Percentiles rank a stretch among this genome's conserved stretches.
Evolutionary conservation across 345 rosid species (phyloP).

Genomic region (Leavenworthia alabamica): DNA sequence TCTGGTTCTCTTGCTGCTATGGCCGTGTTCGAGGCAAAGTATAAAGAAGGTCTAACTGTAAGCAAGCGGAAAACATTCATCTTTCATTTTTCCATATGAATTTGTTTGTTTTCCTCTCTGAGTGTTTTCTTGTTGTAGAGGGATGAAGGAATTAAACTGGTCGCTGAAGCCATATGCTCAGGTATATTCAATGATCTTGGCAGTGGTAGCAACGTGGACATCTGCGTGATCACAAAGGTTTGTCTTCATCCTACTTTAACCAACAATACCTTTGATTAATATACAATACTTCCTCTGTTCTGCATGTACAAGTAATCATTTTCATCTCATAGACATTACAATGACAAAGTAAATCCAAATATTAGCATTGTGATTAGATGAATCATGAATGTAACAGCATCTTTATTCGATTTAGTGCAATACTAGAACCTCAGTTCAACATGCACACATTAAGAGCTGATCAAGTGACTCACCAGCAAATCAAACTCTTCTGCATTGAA

Average conservation of each 20-base stretch:
- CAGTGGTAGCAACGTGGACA: slow-evolving; percentile 88
- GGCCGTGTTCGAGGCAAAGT: slow-evolving; percentile 72
- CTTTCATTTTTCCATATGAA: neutral
- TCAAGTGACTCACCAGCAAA: neutral
- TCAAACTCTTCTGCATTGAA: neutral
- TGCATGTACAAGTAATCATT: neutral
- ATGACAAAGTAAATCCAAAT: neutral
- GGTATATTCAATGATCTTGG: slow-evolving; percentile 78
- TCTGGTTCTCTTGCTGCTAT: slow-evolving; percentile 91
- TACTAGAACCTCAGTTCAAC: neutral
- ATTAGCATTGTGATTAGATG: neutral
- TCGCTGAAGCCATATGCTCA: slow-evolving; percentile 62
- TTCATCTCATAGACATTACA: slow-evolving; percentile 4
- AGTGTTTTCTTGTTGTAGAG: slow-evolving; percentile 37
- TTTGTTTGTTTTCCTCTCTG: neutral
- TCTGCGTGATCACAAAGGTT: slow-evolving; percentile 84
- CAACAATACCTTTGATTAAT: neutral
- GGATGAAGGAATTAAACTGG: slow-evolving; percentile 66
- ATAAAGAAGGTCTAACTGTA: slow-evolving; percentile 73
- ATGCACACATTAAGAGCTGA: neutral
- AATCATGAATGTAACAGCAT: neutral
- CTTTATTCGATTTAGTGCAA: neutral
- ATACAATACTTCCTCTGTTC: neutral
- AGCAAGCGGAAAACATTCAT: slow-evolving; percentile 20
- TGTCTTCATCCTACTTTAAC: neutral